Evolutionary conservation across 371 early-diverging fungal species (phyloP), one percentile per base, ranked within the genome.

Genomic region (Mortierella sp.): DNA sequence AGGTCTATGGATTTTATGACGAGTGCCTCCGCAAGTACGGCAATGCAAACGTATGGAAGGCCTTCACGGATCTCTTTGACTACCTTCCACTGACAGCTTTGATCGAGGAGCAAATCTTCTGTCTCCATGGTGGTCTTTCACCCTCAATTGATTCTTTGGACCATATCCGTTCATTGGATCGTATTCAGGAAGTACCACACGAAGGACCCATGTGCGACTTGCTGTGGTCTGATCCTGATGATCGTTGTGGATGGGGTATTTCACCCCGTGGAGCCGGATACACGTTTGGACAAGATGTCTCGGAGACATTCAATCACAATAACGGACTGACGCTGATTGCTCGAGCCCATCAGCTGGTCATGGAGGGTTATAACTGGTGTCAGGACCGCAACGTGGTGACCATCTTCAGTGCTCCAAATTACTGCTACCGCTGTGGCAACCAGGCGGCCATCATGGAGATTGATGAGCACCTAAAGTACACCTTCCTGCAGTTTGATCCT

Each of bases 1-100:
- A 99, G 86, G 99, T 99, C n/a, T 99, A 99, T 82, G 99, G 99
- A 24, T 99, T 99, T 81, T 99, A 98, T 83, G 99, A 99, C 83
- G 99, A 99, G 86, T 99, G 99, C 74, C 88, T 97, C 64, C 91
- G 96, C 54, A 99, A 99, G 83, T 99, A 99, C 78, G 99, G 98
- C 48, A 97, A 94, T 71, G 93, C 97, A 34, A 95, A 94, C 80
- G 99, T 99, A 16, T 99, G 99, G 99, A 97, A 96, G 79, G 89
- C 90, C 68, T 99, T 98, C 78, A 98, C 98, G n/a, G 98, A 99
- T 71, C 85, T 99, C 28, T 99, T 99, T 82, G 99, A 99, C 83
- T 99, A 95, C 79, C 85, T 99, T 72, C 98, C 99, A 4, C 81
- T 99, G 61, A 94, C 99, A 18, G 99, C 99, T 27, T 85, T 99